phyloP scores from a whole-genome alignment of 1,284 basidiomycete species.

The Irpex lacteus region DNA sequence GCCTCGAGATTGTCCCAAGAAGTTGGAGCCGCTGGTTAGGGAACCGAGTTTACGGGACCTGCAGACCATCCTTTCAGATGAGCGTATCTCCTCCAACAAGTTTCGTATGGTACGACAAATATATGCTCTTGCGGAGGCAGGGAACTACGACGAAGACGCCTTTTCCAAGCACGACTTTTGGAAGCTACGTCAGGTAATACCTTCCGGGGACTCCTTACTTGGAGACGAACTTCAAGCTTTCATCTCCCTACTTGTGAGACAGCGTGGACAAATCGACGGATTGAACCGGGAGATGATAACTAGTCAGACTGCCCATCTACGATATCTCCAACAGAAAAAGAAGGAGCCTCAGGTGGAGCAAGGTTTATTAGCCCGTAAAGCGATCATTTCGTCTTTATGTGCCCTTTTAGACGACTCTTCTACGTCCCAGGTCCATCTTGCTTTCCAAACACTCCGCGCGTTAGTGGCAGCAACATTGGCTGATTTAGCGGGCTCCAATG shows the following conservation, averaged over 20 bases:
- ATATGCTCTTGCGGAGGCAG: slow-evolving; percentile 39
- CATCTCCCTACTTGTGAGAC: slow-evolving; percentile 62
- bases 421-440: slow-evolving; percentile 47
- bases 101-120: slow-evolving; percentile 72
- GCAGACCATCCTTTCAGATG: slow-evolving; percentile 52
- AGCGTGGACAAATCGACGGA: slow-evolving; percentile 56
- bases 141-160: slow-evolving; percentile 36
- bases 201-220: slow-evolving; percentile 45
- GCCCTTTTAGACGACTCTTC: slow-evolving; percentile 54
- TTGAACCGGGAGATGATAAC: slow-evolving; percentile 49
- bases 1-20: slow-evolving; percentile 56
- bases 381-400: slow-evolving; percentile 54
- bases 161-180: slow-evolving; percentile 73
- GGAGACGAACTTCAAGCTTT: slow-evolving; percentile 73
- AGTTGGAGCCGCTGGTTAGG: slow-evolving; percentile 42
- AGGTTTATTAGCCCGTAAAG: slow-evolving; percentile 28
- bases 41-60: slow-evolving; percentile 45
- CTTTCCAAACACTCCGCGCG: slow-evolving; percentile 63
- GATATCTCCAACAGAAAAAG: not conserved
- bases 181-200: slow-evolving; percentile 77
- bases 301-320: slow-evolving; percentile 22
- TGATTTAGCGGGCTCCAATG: slow-evolving; percentile 30
- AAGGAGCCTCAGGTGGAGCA: not conserved
- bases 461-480: slow-evolving; percentile 44
- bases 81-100: slow-evolving; percentile 61